phyloP scores from a whole-genome alignment of 2,329 filamentous ascomycete genomes.

The Emericellopsis cladophorae region DNA sequence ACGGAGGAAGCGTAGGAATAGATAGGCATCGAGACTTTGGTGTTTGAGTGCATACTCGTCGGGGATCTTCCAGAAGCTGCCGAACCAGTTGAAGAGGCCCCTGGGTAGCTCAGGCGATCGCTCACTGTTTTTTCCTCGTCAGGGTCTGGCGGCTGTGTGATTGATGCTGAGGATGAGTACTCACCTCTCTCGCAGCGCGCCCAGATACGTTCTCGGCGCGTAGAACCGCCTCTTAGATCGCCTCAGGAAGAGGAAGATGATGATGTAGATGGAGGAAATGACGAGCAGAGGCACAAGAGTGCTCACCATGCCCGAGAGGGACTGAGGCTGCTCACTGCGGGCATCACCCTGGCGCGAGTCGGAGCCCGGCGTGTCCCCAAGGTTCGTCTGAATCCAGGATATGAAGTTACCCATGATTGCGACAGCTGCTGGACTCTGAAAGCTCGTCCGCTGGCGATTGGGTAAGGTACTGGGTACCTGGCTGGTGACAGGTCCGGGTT shows the following conservation, averaged over 20 bases:
- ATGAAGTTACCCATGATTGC: constrained; percentile 23
- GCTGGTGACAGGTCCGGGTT: too few species aligned
- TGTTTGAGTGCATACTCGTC: constrained; percentile 78
- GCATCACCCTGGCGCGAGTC: constrained; percentile 11
- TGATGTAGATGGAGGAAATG: constrained; percentile 33
- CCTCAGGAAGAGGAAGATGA: constrained; percentile 36
- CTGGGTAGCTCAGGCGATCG: constrained; percentile 40
- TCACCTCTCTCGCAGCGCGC: constrained; percentile 1
- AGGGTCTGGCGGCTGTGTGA: neutral
- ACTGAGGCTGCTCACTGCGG: constrained; percentile 13
- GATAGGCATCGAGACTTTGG: constrained; percentile 77
- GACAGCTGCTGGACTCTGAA: neutral
- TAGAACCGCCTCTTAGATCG: constrained; percentile 39
- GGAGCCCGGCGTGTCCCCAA: constrained; percentile 3
- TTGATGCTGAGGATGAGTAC: neutral
- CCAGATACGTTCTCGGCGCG: constrained; percentile 34
- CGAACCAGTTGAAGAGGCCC: constrained; percentile 51
- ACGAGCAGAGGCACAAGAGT: constrained; percentile 41
- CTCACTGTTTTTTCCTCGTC: constrained; percentile 25
- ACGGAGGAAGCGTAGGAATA: constrained; percentile 77
- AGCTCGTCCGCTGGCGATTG: too few species aligned
- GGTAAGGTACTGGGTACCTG: too few species aligned
- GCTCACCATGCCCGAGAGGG: constrained; percentile 27
- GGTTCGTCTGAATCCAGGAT: constrained; percentile 21
- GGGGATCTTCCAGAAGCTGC: constrained; percentile 45